A percentile compares a stretch with the other conserved stretches of the same genome.
Evolutionary conservation across 192 early-diverging fungal genomes (phyloP).

Genomic region (Coemansia sp.): DNA sequence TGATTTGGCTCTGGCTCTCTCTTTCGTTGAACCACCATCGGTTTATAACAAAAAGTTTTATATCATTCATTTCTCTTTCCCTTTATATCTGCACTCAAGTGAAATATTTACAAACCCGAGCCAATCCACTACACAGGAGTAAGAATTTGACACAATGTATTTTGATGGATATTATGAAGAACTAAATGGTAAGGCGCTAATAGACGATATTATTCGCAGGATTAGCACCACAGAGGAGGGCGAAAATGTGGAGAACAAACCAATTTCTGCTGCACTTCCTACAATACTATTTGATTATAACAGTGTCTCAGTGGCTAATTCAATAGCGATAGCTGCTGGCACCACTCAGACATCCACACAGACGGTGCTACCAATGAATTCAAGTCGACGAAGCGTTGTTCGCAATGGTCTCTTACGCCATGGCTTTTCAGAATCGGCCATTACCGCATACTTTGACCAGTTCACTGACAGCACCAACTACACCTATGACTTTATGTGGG

Average conservation of each 20-base stretch:
- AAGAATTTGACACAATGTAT: too few species aligned
- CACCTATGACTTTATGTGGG: background rate
- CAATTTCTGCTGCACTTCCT: background rate
- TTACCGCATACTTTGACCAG: background rate
- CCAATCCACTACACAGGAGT: too few species aligned
- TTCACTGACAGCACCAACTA: background rate
- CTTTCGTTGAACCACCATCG: too few species aligned
- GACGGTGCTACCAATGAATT: background rate
- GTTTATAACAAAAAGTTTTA: too few species aligned
- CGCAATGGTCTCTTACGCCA: background rate
- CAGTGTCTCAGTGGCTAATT: background rate
- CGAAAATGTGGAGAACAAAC: background rate
- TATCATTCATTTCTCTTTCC: too few species aligned
- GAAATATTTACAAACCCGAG: too few species aligned
- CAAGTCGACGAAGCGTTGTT: background rate
- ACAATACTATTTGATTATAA: background rate
- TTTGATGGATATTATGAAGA: too few species aligned
- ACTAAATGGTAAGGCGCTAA: too few species aligned
- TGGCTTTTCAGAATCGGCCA: background rate
- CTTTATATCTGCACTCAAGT: too few species aligned
- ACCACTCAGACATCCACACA: background rate
- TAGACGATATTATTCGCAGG: too few species aligned
- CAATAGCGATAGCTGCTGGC: background rate
- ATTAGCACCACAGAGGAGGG: too few species aligned
- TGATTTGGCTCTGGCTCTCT: too few species aligned